phyloP scores from a whole-genome alignment of 257 asterid genomes.

The Anisodus acutangulus region DNA sequence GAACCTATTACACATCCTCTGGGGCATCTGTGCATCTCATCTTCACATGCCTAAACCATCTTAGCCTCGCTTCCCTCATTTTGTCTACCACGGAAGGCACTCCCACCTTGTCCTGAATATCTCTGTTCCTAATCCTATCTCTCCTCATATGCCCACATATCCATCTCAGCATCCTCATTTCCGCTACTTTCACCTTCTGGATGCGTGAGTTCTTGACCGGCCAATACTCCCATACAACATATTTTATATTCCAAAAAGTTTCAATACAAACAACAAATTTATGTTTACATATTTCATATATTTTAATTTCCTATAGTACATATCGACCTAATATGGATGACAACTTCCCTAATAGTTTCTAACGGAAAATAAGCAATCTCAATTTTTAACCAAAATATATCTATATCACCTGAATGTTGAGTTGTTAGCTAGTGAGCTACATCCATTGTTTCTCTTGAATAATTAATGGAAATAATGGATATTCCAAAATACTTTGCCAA shows the following conservation, averaged over 20 bases:
- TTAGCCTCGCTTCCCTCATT: too few species aligned
- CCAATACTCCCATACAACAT: too few species aligned
- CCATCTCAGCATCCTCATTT: too few species aligned
- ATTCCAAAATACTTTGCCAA: background rate
- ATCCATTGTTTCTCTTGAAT: background rate
- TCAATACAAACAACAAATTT: background rate
- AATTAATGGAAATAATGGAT: background rate
- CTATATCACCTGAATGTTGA: background rate
- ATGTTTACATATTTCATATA: background rate
- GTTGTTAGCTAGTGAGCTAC: background rate
- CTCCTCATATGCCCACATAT: too few species aligned
- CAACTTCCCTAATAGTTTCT: background rate
- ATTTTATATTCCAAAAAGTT: background rate
- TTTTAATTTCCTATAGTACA: background rate
- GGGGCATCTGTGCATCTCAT: too few species aligned
- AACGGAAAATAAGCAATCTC: background rate
- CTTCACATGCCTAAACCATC: too few species aligned
- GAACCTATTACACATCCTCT: too few species aligned
- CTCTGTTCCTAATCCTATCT: too few species aligned
- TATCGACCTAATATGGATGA: background rate
- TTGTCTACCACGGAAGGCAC: too few species aligned
- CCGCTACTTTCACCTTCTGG: too few species aligned
- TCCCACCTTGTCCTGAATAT: too few species aligned
- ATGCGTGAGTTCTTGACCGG: too few species aligned
- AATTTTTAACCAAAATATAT: background rate